Conservation (phyloP, 2,329 filamentous ascomycete species). For the Zymoseptoria ardabiliae region DNA sequence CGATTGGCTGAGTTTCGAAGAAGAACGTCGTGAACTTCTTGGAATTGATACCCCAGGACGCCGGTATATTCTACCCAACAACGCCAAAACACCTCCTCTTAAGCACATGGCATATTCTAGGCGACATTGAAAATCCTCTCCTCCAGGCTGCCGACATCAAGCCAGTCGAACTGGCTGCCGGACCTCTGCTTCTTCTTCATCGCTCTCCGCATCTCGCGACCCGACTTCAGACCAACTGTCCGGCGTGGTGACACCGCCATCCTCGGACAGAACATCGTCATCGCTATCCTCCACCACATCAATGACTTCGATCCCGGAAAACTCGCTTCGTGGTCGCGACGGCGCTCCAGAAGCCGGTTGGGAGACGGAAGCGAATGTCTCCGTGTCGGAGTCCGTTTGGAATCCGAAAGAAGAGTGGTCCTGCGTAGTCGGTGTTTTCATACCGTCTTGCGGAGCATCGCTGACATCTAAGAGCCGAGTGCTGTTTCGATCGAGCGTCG, state of each 20-base stretch:
- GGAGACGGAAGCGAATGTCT: slow-evolving; percentile 21
- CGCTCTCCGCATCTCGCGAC: slow-evolving; percentile 29
- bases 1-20: slow-evolving; percentile 33
- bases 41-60: not conserved
- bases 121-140: not conserved
- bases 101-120: not conserved
- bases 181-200: slow-evolving; percentile 16
- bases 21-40: not conserved
- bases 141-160: not conserved
- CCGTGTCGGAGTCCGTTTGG: slow-evolving; percentile 22
- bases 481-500: slow-evolving; percentile 4
- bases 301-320: slow-evolving; percentile 23
- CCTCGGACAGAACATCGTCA: slow-evolving; percentile 29
- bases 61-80: not conserved
- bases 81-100: not conserved
- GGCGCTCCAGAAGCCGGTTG: slow-evolving; percentile 13
- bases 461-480: slow-evolving; percentile 4
- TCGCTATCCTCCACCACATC: slow-evolving; percentile 29
- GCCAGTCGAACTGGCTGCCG: not conserved
- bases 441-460: slow-evolving; percentile 12
- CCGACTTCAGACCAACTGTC: slow-evolving; percentile 34
- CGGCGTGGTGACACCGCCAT: slow-evolving; percentile 30
- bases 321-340: slow-evolving; percentile 15
- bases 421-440: slow-evolving; percentile 18
- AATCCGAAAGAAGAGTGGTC: slow-evolving; percentile 22